Evolutionary conservation across 2,329 filamentous ascomycete species (phyloP).

Genomic region (Volutella citrinella): DNA sequence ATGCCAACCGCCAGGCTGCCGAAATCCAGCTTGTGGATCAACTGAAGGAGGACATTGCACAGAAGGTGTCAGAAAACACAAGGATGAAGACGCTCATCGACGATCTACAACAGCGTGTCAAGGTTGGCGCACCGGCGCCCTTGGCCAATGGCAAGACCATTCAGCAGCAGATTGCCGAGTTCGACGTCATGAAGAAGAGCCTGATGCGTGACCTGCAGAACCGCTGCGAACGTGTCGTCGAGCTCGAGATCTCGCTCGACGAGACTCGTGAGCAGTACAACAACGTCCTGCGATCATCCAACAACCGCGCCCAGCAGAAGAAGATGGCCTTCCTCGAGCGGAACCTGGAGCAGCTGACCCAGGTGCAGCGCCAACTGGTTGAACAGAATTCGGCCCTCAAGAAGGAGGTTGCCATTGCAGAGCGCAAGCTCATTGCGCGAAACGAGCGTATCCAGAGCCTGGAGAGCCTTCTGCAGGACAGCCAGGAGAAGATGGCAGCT

Average conservation of each 20-base stretch:
- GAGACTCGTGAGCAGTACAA: constrained; percentile 99
- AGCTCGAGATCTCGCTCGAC: constrained; percentile 95
- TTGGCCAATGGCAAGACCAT: constrained; percentile 85
- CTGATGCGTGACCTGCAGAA: constrained; percentile 98
- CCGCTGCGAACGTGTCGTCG: constrained; percentile 94
- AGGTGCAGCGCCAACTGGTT: constrained; percentile 94
- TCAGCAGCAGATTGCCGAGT: constrained; percentile 96
- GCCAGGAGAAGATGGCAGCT: constrained; percentile 95
- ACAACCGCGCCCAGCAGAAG: constrained; percentile 99
- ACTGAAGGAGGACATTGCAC: constrained; percentile 70
- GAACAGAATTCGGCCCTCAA: constrained; percentile 97
- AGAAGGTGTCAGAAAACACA: constrained; percentile 77
- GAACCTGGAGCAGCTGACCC: constrained; percentile 95
- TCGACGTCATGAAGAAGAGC: constrained; percentile 99
- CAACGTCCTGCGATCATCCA: constrained; percentile 92
- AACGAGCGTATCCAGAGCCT: constrained; percentile 96
- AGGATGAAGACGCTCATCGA: constrained; percentile 79
- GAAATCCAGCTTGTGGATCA: constrained; percentile 73
- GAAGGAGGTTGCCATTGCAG: constrained; percentile 98
- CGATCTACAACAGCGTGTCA: constrained; percentile 71
- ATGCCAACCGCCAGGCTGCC: constrained; percentile 70
- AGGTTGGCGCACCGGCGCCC: constrained; percentile 55
- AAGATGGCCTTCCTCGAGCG: constrained; percentile 99
- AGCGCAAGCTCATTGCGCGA: constrained; percentile 91
- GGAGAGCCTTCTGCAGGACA: constrained; percentile 89